These are phyloP conservation scores for Astrephomene gubernaculifera DNA, from an alignment of 139 green algal genomes.

Conservation along the genomic window DNA sequence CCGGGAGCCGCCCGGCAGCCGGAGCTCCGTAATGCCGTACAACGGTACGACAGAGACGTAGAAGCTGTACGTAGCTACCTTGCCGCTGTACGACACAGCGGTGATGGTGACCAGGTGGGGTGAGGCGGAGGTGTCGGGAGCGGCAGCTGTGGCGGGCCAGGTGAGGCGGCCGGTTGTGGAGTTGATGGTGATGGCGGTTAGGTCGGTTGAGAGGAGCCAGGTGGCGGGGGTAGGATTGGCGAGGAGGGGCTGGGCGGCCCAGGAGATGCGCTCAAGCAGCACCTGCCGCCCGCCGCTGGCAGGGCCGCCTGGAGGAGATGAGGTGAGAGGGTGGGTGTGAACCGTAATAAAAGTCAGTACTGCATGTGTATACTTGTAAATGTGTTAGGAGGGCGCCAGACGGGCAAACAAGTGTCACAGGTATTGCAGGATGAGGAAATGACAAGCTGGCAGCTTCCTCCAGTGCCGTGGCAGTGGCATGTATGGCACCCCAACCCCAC, in stretches of 20 bases:
- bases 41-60: conserved; percentile 7
- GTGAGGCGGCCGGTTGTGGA: not conserved
- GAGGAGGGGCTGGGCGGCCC: not conserved
- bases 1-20: not conserved
- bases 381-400: too few species aligned
- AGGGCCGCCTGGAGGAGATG: not conserved
- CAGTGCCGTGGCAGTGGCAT: too few species aligned
- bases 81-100: not conserved
- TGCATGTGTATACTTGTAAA: too few species aligned
- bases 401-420: too few species aligned
- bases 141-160: not conserved
- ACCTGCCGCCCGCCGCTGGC: not conserved
- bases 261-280: not conserved
- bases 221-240: not conserved
- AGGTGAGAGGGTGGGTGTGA: too few species aligned
- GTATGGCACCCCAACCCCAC: too few species aligned
- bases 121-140: not conserved
- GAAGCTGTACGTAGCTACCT: not conserved
- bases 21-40: not conserved
- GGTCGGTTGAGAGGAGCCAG: not conserved
- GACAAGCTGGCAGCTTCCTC: too few species aligned
- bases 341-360: too few species aligned
- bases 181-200: not conserved
- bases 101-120: not conserved
- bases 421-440: too few species aligned